A percentile compares a stretch with the other conserved stretches of the same genome.
These are phyloP conservation scores for Sporothrix globosa DNA, from an alignment of 2,329 filamentous ascomycete genomes.

Conservation along the genomic window DNA sequence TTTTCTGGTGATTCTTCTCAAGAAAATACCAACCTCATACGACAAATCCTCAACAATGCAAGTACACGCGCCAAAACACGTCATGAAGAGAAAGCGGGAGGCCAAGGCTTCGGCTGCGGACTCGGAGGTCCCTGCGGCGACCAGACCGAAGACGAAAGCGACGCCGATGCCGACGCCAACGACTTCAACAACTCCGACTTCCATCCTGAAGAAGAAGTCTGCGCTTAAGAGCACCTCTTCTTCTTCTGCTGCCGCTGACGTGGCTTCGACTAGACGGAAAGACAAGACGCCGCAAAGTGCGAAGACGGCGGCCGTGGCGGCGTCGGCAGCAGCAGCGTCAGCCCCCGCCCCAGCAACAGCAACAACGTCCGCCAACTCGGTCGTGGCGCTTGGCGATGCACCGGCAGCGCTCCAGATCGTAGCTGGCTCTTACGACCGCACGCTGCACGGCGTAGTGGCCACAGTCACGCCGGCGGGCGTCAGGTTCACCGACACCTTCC, in stretches of 20 bases:
- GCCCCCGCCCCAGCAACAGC: not conserved
- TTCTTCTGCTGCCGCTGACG: not conserved
- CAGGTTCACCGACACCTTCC: conserved; percentile 83
- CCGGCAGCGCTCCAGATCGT: conserved; percentile 79
- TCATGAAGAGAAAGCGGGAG: conserved; percentile 35
- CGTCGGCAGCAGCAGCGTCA: not conserved
- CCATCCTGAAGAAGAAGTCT: conserved; percentile 28
- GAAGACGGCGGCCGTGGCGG: not conserved
- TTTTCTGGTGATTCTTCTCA: conserved; percentile 9
- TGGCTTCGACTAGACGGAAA: not conserved
- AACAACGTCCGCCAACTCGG: not conserved
- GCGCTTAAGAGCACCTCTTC: not conserved
- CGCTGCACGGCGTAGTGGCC: conserved; percentile 88
- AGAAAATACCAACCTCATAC: not conserved
- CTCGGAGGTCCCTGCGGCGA: conserved; percentile 13
- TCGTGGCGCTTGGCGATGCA: conserved; percentile 26
- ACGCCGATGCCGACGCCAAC: not conserved
- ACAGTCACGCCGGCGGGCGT: conserved; percentile 50
- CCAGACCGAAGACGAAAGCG: conserved; percentile 26
- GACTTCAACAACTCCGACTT: conserved; percentile 15
- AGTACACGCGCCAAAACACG: not conserved
- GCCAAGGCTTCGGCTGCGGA: conserved; percentile 23
- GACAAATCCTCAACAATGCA: conserved; percentile 14
- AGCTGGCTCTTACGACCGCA: conserved; percentile 89
- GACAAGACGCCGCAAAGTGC: conserved; percentile 15